A percentile compares a stretch with the other conserved stretches of the same genome.
Conservation (phyloP, 2,329 filamentous ascomycete genomes). For the Penicillium olsonii region DNA sequence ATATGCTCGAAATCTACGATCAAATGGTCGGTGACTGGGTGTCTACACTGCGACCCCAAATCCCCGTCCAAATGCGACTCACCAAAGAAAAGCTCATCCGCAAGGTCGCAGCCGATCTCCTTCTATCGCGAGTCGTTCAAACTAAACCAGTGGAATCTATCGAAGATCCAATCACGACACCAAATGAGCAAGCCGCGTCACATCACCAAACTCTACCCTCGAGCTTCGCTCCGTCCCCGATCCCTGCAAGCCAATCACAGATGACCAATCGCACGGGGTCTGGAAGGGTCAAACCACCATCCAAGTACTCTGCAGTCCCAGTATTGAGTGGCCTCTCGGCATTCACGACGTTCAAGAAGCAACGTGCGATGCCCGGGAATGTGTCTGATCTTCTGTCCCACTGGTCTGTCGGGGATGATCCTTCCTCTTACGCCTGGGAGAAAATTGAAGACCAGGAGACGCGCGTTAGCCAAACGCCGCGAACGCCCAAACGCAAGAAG, state of each 20-base stretch:
- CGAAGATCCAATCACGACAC: background rate
- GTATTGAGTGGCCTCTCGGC: slow-evolving; percentile 28
- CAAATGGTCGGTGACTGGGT: slow-evolving; percentile 40
- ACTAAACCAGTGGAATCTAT: background rate
- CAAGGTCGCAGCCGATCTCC: slow-evolving; percentile 38
- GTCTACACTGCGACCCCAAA: slow-evolving; percentile 30
- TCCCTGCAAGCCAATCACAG: slow-evolving; percentile 2
- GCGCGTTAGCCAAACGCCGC: slow-evolving; percentile 12
- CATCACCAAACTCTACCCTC: slow-evolving; percentile 6
- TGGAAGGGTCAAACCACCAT: background rate
- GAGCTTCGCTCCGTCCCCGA: slow-evolving; percentile 7
- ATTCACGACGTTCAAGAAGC: slow-evolving; percentile 30
- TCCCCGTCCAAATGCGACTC: slow-evolving; percentile 40
- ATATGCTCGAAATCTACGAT: slow-evolving; percentile 37
- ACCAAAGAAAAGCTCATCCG: slow-evolving; percentile 42
- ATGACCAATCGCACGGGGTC: background rate
- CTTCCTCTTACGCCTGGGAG: slow-evolving; percentile 38
- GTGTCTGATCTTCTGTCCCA: slow-evolving; percentile 36
- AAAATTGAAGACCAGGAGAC: slow-evolving; percentile 26
- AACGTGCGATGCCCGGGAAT: slow-evolving; percentile 23
- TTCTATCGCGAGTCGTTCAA: slow-evolving; percentile 34
- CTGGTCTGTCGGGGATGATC: slow-evolving; percentile 37
- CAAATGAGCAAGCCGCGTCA: slow-evolving; percentile 2
- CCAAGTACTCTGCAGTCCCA: slow-evolving; percentile 3
- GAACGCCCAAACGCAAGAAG: slow-evolving; percentile 31